These are phyloP conservation scores for Ogataea neopini DNA, from an alignment of 805 yeast species.

Conservation along the genomic window DNA sequence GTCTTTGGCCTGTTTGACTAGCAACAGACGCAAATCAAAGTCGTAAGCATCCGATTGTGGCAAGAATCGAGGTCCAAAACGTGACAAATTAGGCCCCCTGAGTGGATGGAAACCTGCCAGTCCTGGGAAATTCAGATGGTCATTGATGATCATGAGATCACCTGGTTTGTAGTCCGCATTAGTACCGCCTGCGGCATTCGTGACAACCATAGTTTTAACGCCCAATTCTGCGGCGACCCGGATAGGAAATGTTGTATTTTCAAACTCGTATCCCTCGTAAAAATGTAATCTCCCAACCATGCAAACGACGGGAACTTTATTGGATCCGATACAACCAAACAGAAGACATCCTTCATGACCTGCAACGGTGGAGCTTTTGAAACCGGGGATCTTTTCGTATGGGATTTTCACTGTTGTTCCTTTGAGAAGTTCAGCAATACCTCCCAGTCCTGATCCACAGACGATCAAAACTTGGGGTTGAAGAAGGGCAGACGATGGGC, in stretches of 20 bases:
- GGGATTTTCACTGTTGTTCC: slow-evolving; percentile 50
- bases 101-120: slow-evolving; percentile 85
- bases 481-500: background rate
- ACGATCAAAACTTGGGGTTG: slow-evolving; percentile 73
- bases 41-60: slow-evolving; percentile 92
- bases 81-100: slow-evolving; percentile 80
- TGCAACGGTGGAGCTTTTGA: slow-evolving; percentile 76
- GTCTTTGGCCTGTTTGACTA: slow-evolving; percentile 54
- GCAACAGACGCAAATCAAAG: slow-evolving; percentile 61
- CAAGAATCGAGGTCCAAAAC: slow-evolving; percentile 82
- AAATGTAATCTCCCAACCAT: slow-evolving; percentile 94
- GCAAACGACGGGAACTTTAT: slow-evolving; percentile 77
- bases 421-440: slow-evolving; percentile 60
- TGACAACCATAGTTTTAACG: slow-evolving; percentile 64
- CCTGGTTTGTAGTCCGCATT: slow-evolving; percentile 71
- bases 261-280: slow-evolving; percentile 88
- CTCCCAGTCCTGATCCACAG: slow-evolving; percentile 95
- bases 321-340: slow-evolving; percentile 71
- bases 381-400: slow-evolving; percentile 76
- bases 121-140: slow-evolving; percentile 91
- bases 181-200: slow-evolving; percentile 97
- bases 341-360: slow-evolving; percentile 88
- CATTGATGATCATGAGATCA: slow-evolving; percentile 86
- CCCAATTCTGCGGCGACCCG: slow-evolving; percentile 71
- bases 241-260: slow-evolving; percentile 81